Base-by-base conservation (phyloP, 2,329 filamentous ascomycete genomes). In the Fusarium haematococcum region DNA sequence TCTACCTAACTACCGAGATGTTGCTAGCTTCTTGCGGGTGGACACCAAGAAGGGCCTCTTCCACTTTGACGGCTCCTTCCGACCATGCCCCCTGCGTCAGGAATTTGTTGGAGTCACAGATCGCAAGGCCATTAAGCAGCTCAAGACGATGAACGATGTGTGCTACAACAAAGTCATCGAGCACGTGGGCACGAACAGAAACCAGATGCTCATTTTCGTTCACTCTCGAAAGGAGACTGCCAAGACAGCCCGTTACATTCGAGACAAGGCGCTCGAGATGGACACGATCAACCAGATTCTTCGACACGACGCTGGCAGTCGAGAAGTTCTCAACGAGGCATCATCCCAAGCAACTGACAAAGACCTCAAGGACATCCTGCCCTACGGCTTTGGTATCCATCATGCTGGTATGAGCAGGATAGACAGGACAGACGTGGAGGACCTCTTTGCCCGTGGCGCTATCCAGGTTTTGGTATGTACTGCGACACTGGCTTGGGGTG, bases 91-190 rank as follows among this genome's bases (percentile, higher is more conserved):
- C 2, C 84, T 99, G 77, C 95, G 94, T 78, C 97, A 99, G 81
- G 97, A 99, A 82, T 99, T 98, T 80, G 94, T 99, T 76, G 97
- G 97, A 63, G 94, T 99, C 50, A 98, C 96, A 0, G 97, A 99
- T 77, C 97, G 97, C 85, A 98, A 98, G 83, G 94, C 97, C 7
- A 99, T 99, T 85, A 99, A 98, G 85, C 97, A 99, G 83, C 87
- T 99, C 64, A 98, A 98, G 88, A 97, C 94, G 1, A 99, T 99
- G 97, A 99, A 99, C 80, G 97, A 99, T 78, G 95, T 99, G 64
- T 98, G 95, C 67, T 99, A 99, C 83, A 97, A 92, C 74, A 99
- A 99, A 83, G 95, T 98, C 32, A 90, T 99, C 64, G 97, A 99
- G 83, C 96, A 98, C 80, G 96, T 98, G 33, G 97, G 97, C 8